Percentiles rank a stretch among this genome's conserved stretches.
Evolutionary conservation across 441 rosid species (phyloP).

Genomic region (Populus hybrid): DNA sequence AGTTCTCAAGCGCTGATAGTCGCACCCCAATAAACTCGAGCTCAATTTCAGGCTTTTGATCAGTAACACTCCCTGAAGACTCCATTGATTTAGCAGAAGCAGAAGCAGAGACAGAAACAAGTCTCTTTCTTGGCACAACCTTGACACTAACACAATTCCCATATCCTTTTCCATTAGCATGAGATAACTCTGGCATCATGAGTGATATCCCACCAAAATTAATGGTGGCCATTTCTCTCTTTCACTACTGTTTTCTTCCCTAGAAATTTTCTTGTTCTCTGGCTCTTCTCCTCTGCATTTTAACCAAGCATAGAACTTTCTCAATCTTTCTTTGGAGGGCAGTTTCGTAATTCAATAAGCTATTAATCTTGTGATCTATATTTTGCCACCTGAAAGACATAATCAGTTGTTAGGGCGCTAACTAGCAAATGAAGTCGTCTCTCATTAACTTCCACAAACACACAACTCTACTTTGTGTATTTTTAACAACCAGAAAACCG

Average conservation of each 20-base stretch:
- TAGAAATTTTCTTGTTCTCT: not conserved
- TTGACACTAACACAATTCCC: not conserved
- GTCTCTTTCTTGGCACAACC: slow-evolving; percentile 13
- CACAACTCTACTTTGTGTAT: not conserved
- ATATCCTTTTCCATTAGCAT: not conserved
- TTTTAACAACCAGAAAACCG: not conserved
- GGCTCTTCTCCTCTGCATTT: not conserved
- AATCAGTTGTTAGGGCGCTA: not conserved
- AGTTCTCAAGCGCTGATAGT: not conserved
- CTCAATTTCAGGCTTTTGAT: slow-evolving; percentile 55
- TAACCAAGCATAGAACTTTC: not conserved
- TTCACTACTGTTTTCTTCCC: not conserved
- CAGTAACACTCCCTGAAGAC: slow-evolving; percentile 24
- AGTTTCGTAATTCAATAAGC: slow-evolving; percentile 5
- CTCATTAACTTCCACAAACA: not conserved
- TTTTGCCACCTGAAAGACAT: slow-evolving; percentile 18
- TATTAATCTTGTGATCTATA: slow-evolving; percentile 4
- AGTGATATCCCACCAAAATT: slow-evolving; percentile 22
- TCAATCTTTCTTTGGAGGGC: not conserved
- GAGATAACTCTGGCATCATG: slow-evolving; percentile 19
- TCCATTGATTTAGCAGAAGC: slow-evolving; percentile 22
- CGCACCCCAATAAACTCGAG: slow-evolving; percentile 65
- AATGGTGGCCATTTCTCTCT: slow-evolving; percentile 41
- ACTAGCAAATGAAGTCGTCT: not conserved
- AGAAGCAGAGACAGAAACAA: slow-evolving; percentile 7